Percentiles rank a stretch among this genome's conserved stretches.
These are phyloP conservation scores for Halophytophthora polymorphica DNA, from an alignment of 352 stramenopile genomes.

Conservation along the genomic window DNA sequence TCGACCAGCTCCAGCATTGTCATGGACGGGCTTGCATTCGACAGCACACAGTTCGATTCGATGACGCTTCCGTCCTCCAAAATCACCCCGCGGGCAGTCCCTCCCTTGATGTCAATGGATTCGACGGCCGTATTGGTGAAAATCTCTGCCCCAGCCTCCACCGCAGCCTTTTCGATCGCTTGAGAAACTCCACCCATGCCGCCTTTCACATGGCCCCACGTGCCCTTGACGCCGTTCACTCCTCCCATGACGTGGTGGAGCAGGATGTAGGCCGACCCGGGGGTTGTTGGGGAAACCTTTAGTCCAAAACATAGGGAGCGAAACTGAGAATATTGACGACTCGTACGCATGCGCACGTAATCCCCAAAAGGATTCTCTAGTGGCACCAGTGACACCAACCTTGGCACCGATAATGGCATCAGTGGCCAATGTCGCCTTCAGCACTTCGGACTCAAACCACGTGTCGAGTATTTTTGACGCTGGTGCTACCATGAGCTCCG, in stretches of 20 bases:
- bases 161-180: constrained; percentile 58
- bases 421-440: constrained; percentile 90
- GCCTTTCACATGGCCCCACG: constrained; percentile 88
- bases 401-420: constrained; percentile 91
- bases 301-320: not conserved
- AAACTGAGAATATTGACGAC: not conserved
- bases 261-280: constrained; percentile 88
- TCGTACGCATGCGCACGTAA: not conserved
- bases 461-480: constrained; percentile 86
- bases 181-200: constrained; percentile 85
- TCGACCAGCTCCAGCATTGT: constrained; percentile 86
- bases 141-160: constrained; percentile 67
- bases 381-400: constrained; percentile 33
- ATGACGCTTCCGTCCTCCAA: constrained; percentile 53
- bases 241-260: constrained; percentile 93
- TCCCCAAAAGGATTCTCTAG: no score
- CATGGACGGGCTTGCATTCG: constrained; percentile 71
- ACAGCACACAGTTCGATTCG: constrained; percentile 64
- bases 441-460: constrained; percentile 89
- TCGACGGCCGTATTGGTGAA: constrained; percentile 61
- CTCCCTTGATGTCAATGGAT: constrained; percentile 51
- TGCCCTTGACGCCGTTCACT: constrained; percentile 82
- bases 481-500: constrained; percentile 87
- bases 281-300: constrained; percentile 75
- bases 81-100: constrained; percentile 55